A percentile compares a stretch with the other conserved stretches of the same genome.
Conservation (phyloP, 2,329 filamentous ascomycete genomes). For the Aspergillus neotritici region DNA sequence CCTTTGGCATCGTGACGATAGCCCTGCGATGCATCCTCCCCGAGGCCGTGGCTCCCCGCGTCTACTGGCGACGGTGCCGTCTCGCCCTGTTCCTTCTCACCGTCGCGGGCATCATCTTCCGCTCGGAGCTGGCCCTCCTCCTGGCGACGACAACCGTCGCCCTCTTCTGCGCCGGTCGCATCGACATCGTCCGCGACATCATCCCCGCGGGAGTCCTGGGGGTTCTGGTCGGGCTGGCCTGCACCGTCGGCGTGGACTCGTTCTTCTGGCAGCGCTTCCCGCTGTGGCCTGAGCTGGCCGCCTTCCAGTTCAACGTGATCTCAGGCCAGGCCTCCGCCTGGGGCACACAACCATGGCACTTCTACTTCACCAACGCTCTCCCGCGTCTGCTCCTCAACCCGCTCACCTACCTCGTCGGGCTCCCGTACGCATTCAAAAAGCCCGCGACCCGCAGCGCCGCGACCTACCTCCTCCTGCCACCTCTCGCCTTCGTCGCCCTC, state of each 20-base stretch:
- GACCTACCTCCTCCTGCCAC: constrained; percentile 58
- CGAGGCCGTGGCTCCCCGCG: constrained; percentile 22
- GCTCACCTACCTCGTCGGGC: constrained; percentile 49
- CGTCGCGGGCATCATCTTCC: constrained; percentile 75
- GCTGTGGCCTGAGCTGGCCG: constrained; percentile 84
- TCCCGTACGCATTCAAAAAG: constrained; percentile 48
- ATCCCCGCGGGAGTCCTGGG: constrained; percentile 62
- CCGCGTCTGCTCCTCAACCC: constrained; percentile 84
- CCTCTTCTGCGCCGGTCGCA: constrained; percentile 53
- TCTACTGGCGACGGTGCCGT: constrained; percentile 48
- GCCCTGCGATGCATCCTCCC: constrained; percentile 48
- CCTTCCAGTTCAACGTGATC: constrained; percentile 87
- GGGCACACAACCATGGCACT: constrained; percentile 80
- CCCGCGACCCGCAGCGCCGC: constrained; percentile 47
- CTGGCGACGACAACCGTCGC: constrained; percentile 63
- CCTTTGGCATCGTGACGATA: constrained; percentile 61
- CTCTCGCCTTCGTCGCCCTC: constrained; percentile 64
- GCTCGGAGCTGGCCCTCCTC: constrained; percentile 80
- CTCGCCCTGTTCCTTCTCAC: constrained; percentile 70
- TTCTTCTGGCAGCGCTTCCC: constrained; percentile 81
- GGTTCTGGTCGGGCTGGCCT: constrained; percentile 58
- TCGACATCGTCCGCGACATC: constrained; percentile 51
- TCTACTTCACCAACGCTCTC: constrained; percentile 76
- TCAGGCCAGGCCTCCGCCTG: constrained; percentile 77
- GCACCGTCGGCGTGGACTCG: constrained; percentile 74